phyloP scores from a whole-genome alignment of 805 yeast genomes.

The Zygoascus tannicola region DNA sequence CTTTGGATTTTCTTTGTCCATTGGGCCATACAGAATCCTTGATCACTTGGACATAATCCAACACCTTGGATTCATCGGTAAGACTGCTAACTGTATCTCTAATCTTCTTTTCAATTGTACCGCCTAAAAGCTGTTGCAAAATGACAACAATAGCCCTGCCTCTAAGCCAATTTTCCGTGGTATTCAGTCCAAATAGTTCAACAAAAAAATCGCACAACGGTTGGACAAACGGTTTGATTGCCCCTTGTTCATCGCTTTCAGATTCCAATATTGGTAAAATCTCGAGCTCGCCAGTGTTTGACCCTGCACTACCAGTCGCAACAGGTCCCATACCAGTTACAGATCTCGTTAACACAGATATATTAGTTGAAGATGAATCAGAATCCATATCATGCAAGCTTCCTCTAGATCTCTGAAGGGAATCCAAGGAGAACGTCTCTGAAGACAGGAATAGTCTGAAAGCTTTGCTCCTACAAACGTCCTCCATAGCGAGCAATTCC shows the following conservation, averaged over 20 bases:
- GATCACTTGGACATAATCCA: constrained; percentile 18
- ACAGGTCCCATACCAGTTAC: not conserved
- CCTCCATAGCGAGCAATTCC: constrained; percentile 47
- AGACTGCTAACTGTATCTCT: constrained; percentile 32
- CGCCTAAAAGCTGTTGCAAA: constrained; percentile 77
- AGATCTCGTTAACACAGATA: not conserved
- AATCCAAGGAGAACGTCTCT: constrained; percentile 41
- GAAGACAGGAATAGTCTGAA: constrained; percentile 73
- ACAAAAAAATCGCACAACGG: constrained; percentile 75
- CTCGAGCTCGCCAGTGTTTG: not conserved
- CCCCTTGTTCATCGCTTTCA: constrained; percentile 7
- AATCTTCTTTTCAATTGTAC: constrained; percentile 65
- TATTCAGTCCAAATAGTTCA: constrained; percentile 55
- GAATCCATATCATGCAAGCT: constrained; percentile 1
- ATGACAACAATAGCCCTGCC: constrained; percentile 77
- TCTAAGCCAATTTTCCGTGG: constrained; percentile 65
- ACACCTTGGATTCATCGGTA: constrained; percentile 19
- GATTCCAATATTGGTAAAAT: constrained; percentile 1
- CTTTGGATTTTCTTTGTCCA: constrained; percentile 33
- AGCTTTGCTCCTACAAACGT: constrained; percentile 62
- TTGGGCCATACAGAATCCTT: constrained; percentile 41
- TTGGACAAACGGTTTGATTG: constrained; percentile 51
- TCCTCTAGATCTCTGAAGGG: constrained; percentile 4
- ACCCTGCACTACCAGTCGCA: not conserved
- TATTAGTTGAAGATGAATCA: not conserved